These are phyloP conservation scores for Patellaria atrata DNA, from an alignment of 495 filamentous ascomycete species.

Conservation along the genomic window DNA sequence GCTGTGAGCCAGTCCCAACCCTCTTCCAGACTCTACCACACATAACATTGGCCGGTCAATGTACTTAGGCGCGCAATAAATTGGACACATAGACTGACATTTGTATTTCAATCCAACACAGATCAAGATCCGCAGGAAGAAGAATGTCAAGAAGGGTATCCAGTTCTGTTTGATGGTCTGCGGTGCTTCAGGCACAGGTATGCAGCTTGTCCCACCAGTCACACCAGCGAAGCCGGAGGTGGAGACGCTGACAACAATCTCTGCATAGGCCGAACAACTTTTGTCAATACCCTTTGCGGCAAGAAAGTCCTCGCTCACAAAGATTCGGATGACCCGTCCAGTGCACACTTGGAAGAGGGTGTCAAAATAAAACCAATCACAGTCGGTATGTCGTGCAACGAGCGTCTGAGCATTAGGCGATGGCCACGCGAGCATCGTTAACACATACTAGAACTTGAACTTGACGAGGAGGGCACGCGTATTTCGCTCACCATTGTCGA, in stretches of 20 bases:
- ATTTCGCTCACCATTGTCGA: slow-evolving; percentile 97
- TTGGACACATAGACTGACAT: too few relatives aligned
- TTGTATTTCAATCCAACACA: slow-evolving; percentile 26
- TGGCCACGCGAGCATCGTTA: slow-evolving; percentile 4
- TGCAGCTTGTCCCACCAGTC: slow-evolving; percentile 21
- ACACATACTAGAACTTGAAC: slow-evolving; percentile 59
- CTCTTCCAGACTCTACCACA: too few relatives aligned
- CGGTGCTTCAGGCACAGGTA: slow-evolving; percentile 95
- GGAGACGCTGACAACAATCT: slow-evolving; percentile 2
- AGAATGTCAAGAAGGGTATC: slow-evolving; percentile 99
- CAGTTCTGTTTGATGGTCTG: slow-evolving; percentile 99
- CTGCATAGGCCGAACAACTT: slow-evolving; percentile 76
- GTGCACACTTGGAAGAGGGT: slow-evolving; percentile 87
- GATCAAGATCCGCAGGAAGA: slow-evolving; percentile 98
- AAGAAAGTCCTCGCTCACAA: slow-evolving; percentile 79
- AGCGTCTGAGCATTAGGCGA: not conserved
- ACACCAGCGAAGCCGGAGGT: not conserved
- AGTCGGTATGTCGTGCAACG: slow-evolving; percentile 47
- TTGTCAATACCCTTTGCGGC: slow-evolving; percentile 97
- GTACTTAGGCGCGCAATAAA: too few relatives aligned
- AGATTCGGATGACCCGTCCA: slow-evolving; percentile 75
- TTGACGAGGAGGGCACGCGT: slow-evolving; percentile 96
- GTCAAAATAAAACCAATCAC: slow-evolving; percentile 97
- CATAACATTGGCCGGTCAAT: too few relatives aligned
- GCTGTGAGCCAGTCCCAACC: too few relatives aligned